Base-by-base conservation (phyloP, 257 asterid species). In the Scutellaria galericulata region DNA sequence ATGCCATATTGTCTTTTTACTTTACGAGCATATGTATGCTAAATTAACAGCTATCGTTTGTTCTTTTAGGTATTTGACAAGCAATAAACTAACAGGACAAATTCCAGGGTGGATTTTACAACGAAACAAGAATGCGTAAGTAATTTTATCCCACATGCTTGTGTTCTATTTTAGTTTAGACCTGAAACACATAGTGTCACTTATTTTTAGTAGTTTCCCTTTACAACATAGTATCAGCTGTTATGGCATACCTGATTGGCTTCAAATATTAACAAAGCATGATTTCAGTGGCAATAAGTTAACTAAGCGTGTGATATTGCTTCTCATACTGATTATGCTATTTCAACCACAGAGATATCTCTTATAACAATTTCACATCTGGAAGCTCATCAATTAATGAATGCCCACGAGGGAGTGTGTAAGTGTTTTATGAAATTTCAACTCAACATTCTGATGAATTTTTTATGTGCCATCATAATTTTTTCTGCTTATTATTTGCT, bases 331-430 rank as follows among this genome's bases (percentile, higher is more conserved):
- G 37, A 54, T 52, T 74, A 3, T 64, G 62, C 55, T 70, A 73
- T 48, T 78, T 71, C 74, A 12, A 10, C 57, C 68, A 31, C 97
- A 94, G 97, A 68, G 98, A 94, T 81, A 56, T 89, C 74, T 91
- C 98, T 0, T 75, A 75, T 57, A 94, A 94, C 85, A 89, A 89
- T 70, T 89, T 91, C 77, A 85, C 96, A 44, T 79, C 82, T 59
- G 85, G 77, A 75, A 79, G 83, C 77, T 74, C 96, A 45, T 46
- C 76, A 39, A 85, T 69, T 54, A 5, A 1, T 42, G 94, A 88
- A 65, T 92, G 96, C 74, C 83, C 91, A 1, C 81, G 75, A 56
- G 96, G 97, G 77, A 90, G 92, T 61, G 91, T 88, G 98, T 92
- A 83, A 88, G 96, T 83, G 51, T 72, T 57, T 71, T 37, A 27